Evolutionary conservation across 345 rosid species (phyloP).

Genomic region (Iberis pinnata): DNA sequence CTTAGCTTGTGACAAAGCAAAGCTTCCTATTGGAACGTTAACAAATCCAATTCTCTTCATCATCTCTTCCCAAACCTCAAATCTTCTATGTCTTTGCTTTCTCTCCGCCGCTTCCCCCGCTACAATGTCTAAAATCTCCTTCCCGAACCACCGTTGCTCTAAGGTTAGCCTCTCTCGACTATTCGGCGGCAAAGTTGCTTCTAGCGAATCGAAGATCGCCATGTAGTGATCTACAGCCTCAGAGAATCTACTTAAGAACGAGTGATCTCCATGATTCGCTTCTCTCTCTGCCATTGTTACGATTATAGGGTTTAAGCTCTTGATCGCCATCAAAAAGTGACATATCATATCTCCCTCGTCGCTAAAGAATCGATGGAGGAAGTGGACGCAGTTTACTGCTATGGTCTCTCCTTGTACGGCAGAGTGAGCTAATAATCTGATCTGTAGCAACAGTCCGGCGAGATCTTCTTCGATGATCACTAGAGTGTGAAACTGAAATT

Average conservation of each 20-base stretch:
- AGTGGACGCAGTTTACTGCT: constrained; percentile 70
- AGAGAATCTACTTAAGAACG: constrained; percentile 58
- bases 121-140: constrained; percentile 69
- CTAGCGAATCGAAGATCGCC: constrained; percentile 74
- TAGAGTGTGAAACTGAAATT: constrained; percentile 72
- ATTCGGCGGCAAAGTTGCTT: constrained; percentile 85
- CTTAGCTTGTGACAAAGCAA: constrained; percentile 85
- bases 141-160: constrained; percentile 84
- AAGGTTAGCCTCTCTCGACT: constrained; percentile 73
- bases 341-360: constrained; percentile 41
- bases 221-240: constrained; percentile 80
- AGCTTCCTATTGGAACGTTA: constrained; percentile 69
- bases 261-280: constrained; percentile 58
- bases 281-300: constrained; percentile 84
- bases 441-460: constrained; percentile 35
- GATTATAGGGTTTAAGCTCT: constrained; percentile 59
- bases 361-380: constrained; percentile 54
- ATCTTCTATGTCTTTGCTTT: constrained; percentile 53
- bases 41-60: constrained; percentile 57
- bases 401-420: constrained; percentile 55
- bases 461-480: constrained; percentile 50
- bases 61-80: constrained; percentile 68
- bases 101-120: constrained; percentile 55
- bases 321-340: constrained; percentile 52
- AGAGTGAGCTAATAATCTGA: constrained; percentile 39